phyloP scores from a whole-genome alignment of 2,329 filamentous ascomycete genomes.

The Sporothrix globosa region DNA sequence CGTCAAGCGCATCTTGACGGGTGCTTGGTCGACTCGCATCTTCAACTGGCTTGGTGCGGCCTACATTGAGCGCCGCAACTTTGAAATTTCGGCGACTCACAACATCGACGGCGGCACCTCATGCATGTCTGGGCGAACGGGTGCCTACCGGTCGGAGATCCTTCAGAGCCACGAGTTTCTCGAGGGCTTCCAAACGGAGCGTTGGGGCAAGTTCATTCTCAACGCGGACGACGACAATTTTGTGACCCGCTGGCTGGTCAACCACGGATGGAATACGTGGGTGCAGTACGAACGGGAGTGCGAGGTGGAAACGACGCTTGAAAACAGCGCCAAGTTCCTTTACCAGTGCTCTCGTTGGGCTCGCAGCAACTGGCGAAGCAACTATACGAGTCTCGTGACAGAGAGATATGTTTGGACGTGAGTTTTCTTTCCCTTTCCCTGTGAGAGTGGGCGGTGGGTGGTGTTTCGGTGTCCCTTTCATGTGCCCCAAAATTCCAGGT shows the following conservation, averaged over 20 bases:
- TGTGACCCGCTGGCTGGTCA: slow-evolving; percentile 93
- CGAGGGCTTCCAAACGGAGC: slow-evolving; percentile 87
- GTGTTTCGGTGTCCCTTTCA: neutral
- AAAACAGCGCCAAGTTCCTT: slow-evolving; percentile 84
- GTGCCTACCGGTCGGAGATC: slow-evolving; percentile 88
- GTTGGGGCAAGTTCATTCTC: slow-evolving; percentile 84
- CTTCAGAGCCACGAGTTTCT: slow-evolving; percentile 83
- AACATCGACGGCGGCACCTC: slow-evolving; percentile 95
- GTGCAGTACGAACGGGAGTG: slow-evolving; percentile 92
- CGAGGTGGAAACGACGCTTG: slow-evolving; percentile 89
- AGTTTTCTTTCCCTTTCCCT: slow-evolving; percentile 49
- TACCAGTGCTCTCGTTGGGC: slow-evolving; percentile 95
- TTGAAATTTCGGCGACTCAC: slow-evolving; percentile 94
- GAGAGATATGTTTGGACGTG: slow-evolving; percentile 87
- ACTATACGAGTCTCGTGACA: slow-evolving; percentile 83
- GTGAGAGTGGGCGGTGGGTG: too few species aligned
- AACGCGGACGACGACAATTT: slow-evolving; percentile 99
- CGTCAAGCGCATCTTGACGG: slow-evolving; percentile 69
- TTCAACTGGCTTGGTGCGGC: slow-evolving; percentile 91
- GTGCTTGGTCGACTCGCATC: slow-evolving; percentile 62
- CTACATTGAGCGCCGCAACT: slow-evolving; percentile 92
- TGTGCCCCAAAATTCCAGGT: neutral
- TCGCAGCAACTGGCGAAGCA: slow-evolving; percentile 96
- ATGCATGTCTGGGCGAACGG: slow-evolving; percentile 92
- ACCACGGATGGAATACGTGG: slow-evolving; percentile 89